These are phyloP conservation scores for Trichoderma sp. DNA, from an alignment of 2,329 filamentous ascomycete species.

Conservation along the genomic window DNA sequence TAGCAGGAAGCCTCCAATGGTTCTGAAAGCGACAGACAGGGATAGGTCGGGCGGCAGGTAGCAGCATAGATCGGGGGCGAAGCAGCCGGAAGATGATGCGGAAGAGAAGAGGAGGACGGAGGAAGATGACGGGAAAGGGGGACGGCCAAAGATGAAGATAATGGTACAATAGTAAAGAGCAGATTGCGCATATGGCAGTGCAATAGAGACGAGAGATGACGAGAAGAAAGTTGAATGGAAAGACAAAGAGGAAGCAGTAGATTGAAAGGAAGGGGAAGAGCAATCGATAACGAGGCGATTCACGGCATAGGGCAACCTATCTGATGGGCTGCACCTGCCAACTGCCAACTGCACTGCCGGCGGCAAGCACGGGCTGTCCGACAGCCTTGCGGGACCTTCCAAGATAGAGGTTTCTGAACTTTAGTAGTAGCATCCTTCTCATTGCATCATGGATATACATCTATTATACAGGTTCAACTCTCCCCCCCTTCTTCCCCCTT, in stretches of 20 bases:
- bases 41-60: too few species aligned
- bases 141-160: background rate
- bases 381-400: too few species aligned
- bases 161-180: background rate
- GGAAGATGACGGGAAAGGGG: background rate
- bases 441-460: constrained; percentile 22
- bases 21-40: too few species aligned
- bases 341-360: too few species aligned
- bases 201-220: background rate
- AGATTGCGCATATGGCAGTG: background rate
- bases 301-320: too few species aligned
- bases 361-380: too few species aligned
- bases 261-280: background rate
- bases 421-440: constrained; percentile 7
- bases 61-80: too few species aligned
- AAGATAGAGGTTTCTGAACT: too few species aligned
- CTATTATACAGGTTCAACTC: constrained; percentile 28
- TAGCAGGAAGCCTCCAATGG: too few species aligned
- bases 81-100: background rate
- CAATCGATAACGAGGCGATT: background rate
- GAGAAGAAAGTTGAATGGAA: background rate
- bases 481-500: constrained; percentile 29
- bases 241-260: background rate
- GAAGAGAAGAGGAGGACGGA: background rate
- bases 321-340: too few species aligned